Percentiles rank a stretch among this genome's conserved stretches.
phyloP scores from a whole-genome alignment of 2,329 filamentous ascomycete genomes.

The Colletotrichum sp. region DNA sequence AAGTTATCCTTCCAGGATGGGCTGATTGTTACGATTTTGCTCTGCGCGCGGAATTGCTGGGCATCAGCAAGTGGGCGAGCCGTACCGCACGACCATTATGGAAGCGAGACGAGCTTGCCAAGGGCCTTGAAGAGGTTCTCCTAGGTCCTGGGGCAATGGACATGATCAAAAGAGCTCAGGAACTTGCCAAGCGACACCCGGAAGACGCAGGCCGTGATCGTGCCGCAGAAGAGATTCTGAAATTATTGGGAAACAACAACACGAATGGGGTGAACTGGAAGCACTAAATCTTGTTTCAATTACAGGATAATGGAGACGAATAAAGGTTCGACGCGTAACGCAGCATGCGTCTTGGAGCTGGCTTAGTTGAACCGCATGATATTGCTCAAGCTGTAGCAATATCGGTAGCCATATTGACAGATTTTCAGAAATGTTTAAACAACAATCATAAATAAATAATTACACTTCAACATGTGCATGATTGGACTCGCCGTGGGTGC shows the following conservation, averaged over 20 bases:
- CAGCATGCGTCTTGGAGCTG: background rate
- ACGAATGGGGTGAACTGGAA: background rate
- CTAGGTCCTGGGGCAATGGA: slow-evolving; percentile 12
- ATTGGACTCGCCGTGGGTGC: too few relatives aligned
- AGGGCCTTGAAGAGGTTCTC: slow-evolving; percentile 22
- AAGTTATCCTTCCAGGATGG: background rate
- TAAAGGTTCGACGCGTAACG: background rate
- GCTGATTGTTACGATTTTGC: background rate
- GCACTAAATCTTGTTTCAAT: background rate
- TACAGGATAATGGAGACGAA: background rate
- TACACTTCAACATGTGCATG: too few relatives aligned
- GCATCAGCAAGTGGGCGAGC: background rate
- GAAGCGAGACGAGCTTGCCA: slow-evolving; percentile 27
- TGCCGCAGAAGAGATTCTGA: background rate
- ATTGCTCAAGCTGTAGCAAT: too few relatives aligned
- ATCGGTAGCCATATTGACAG: too few relatives aligned
- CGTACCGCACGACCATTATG: slow-evolving; percentile 33
- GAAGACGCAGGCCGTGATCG: background rate
- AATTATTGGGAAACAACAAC: background rate
- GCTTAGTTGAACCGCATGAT: too few relatives aligned
- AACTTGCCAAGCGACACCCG: background rate
- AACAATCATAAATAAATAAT: too few relatives aligned
- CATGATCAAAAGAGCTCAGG: background rate
- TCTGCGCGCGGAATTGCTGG: background rate
- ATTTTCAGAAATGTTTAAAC: too few relatives aligned